phyloP scores from a whole-genome alignment of 768 basidiomycete species.

The Termitomyces bulborhizus region DNA sequence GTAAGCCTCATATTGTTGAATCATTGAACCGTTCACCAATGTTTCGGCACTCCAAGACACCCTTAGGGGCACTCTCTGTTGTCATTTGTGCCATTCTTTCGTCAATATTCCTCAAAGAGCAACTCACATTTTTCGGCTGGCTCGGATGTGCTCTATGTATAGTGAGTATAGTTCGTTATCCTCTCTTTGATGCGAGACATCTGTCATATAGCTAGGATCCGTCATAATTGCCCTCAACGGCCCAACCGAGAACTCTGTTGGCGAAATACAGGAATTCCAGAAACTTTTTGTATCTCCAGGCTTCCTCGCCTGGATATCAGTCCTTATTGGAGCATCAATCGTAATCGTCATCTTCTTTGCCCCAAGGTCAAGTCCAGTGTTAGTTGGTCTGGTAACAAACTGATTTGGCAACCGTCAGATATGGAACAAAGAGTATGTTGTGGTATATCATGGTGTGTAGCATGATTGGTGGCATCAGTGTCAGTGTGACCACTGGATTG shows the following conservation, averaged over 20 bases:
- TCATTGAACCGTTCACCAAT: constrained; percentile 2
- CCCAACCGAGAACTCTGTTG: constrained; percentile 63
- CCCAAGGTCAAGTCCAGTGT: constrained; percentile 47
- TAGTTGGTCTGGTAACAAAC: constrained; percentile 9
- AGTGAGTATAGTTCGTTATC: constrained; percentile 43
- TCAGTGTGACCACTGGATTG: constrained; percentile 91
- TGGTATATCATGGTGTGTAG: constrained; percentile 95
- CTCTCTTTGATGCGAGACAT: neutral
- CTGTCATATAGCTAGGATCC: constrained; percentile 9
- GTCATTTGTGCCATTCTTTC: constrained; percentile 93
- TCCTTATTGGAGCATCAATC: constrained; percentile 59
- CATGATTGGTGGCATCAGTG: constrained; percentile 93
- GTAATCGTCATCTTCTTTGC: constrained; percentile 80
- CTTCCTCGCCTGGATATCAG: constrained; percentile 66
- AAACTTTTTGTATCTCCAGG: constrained; percentile 76
- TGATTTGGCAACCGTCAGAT: constrained; percentile 31
- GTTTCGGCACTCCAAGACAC: constrained; percentile 49
- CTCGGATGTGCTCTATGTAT: constrained; percentile 90
- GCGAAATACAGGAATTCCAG: constrained; percentile 68
- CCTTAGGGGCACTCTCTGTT: constrained; percentile 92
- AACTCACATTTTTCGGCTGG: constrained; percentile 94
- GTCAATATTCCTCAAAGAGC: constrained; percentile 90
- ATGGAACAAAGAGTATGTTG: constrained; percentile 89
- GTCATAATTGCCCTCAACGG: constrained; percentile 35
- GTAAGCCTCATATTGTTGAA: constrained; percentile 33